Conservation (phyloP, 2,329 filamentous ascomycete species). For the Ceratocystis harringtonii region DNA sequence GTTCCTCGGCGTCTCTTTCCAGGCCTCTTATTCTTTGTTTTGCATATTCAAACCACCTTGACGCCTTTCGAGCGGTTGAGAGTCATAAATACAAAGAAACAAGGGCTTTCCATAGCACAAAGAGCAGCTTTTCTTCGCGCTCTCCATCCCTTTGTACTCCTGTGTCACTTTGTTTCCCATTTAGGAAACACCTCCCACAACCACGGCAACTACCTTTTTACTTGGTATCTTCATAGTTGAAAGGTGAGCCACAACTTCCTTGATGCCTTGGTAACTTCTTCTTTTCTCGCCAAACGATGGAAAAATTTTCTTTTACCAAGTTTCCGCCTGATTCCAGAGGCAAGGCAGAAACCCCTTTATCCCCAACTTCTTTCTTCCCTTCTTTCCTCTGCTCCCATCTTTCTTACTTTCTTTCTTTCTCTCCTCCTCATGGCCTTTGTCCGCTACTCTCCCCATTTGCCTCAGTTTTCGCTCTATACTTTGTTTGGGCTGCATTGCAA, state of each 20-base stretch:
- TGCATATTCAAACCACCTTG: background rate
- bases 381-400: no score
- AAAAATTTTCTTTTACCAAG: background rate
- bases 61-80: background rate
- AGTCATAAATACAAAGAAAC: background rate
- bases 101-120: background rate
- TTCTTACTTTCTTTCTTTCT: background rate
- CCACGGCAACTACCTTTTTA: background rate
- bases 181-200: background rate
- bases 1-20: background rate
- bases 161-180: background rate
- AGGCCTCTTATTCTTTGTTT: background rate
- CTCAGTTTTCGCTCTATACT: background rate
- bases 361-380: background rate
- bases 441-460: background rate
- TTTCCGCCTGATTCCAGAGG: background rate
- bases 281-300: background rate
- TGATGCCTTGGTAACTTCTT: background rate
- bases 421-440: background rate
- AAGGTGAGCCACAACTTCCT: slow-evolving; percentile 1
- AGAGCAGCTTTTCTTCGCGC: background rate
- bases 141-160: background rate
- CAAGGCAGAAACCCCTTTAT: background rate
- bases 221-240: background rate
- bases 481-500: background rate